Base-by-base conservation (phyloP, 2,329 filamentous ascomycete species). In the Penicillium carneum region DNA sequence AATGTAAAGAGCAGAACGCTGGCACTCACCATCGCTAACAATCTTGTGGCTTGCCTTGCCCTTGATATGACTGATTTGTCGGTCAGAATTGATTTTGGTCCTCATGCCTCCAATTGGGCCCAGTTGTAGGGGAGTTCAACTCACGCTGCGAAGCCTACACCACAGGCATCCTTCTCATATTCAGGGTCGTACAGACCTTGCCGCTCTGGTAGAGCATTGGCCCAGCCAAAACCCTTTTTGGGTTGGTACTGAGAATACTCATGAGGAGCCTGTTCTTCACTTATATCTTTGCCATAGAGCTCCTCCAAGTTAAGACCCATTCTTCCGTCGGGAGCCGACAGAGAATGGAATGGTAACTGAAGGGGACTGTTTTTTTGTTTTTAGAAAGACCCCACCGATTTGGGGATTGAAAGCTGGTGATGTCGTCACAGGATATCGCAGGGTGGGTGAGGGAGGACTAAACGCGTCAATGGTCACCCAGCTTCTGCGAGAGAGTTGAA, bases 81-180 rank as follows among this genome's bases (percentile, higher is more conserved):
- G 3, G 43, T 65, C 23, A 65, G 55, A 48, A 52, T 59, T 65
- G 55, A 14, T 47, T 61, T 61, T 63, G 2, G 41, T 38, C 20
- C 42, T 34, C 8, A 36, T 65, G 26, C 33, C 45, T 50, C 42
- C 57, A 46, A 50, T 54, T 20, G 16, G 31, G 23, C 14, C 33
- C 18, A 12, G 20, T 20, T 42, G 20, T 33, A 4, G 36, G 36
- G 38, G 31, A 18, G 3, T 26, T 9, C 23, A 16, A 85, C 88
- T 83, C 84, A 96, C 92, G 94, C 96, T 81, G 94, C 92, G 81
- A 99, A 99, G 79, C 95, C 95, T 75, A 99, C 95, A 91, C 95
- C 95, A 77, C 95, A 99, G 71, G 95, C 93, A 93, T 99, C 95
- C 81, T 98, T 98, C 83, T 98, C 95, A 68, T 96, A 88, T 78